Base-by-base conservation (phyloP, 257 asterid species). In the Petunia secreta region DNA sequence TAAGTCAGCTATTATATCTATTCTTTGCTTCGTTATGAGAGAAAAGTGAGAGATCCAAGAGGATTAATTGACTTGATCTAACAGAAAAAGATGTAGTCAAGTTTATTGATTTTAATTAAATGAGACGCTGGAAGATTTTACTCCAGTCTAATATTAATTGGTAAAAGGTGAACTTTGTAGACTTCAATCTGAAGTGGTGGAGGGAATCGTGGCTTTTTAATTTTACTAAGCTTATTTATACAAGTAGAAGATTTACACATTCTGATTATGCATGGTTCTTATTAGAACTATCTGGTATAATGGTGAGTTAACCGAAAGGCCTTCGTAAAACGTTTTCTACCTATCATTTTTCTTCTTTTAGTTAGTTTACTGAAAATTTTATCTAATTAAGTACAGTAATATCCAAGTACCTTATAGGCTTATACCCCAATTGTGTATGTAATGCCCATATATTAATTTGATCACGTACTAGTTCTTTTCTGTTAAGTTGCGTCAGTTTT, bases 11-110 rank as follows among this genome's bases (percentile, higher is more conserved):
- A 69, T 5, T 69, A 37, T 46, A n/a, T 69, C 76, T 16, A 69
- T 71, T 71, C 10, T 73, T 50, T 50, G 78, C 78, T 50, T 50
- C 62, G 62, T 10, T 73, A 13, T 11, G 5, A 16, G 78, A 34
- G 78, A 50, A 50, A 73, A 73, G 62, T 73, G 78, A 48, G 59
- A 11, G 78, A 73, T 73, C 78, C 78, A 73, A 73, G 78, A 73
- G 46, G 44, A 13, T 50, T 50, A 73, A 73, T n/a, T 39, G 16
- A 73, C 62, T 73, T 50, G 62, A 73, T 48, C 44, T 34, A 44
- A 48, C 16, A 2, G 6, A 38, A 69, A 46, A 67, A 3, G 0
- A 46, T 36, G 2, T 73, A 73, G 78, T 73, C 78, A 73, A 73
- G 50, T 50, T 0, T 50, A 34, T 50, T 43, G 41, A 73, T 50